Percentiles rank a stretch among this genome's conserved stretches.
Evolutionary conservation across 768 basidiomycete genomes (phyloP).

Genomic region (Boletus rubescentipes): DNA sequence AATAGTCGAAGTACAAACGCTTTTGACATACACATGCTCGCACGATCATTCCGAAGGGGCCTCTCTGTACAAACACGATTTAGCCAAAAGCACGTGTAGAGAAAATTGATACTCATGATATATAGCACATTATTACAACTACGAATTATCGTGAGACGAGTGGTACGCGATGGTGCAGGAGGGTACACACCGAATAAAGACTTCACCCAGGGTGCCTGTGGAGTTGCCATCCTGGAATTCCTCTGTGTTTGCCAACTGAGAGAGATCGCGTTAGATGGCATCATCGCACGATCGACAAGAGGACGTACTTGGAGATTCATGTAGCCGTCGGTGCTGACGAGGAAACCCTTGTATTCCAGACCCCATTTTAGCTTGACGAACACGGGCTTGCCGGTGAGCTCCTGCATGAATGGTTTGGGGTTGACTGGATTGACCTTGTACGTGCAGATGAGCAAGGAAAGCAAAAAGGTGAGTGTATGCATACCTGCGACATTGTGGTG

Average conservation of each 20-base stretch:
- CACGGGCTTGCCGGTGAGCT: conserved; percentile 95
- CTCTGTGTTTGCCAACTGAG: conserved; percentile 95
- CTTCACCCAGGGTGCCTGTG: conserved; percentile 96
- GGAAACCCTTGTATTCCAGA: conserved; percentile 97
- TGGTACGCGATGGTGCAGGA: neutral
- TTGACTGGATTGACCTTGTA: conserved; percentile 89
- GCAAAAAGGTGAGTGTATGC: neutral
- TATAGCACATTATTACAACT: conserved; percentile 97
- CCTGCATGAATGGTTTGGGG: conserved; percentile 98
- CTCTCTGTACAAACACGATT: conserved; percentile 59
- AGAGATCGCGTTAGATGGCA: neutral
- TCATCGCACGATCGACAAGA: neutral
- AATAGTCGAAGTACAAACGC: conserved; percentile 6
- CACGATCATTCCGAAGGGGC: conserved; percentile 51
- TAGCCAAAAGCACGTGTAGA: conserved; percentile 8
- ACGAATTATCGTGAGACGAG: conserved; percentile 11
- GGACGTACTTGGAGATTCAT: conserved; percentile 92
- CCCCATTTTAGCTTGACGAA: conserved; percentile 98
- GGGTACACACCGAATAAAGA: conserved; percentile 85
- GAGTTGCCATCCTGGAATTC: conserved; percentile 96
- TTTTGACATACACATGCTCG: conserved; percentile 6
- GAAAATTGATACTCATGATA: conserved; percentile 67
- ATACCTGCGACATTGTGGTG: conserved; percentile 20
- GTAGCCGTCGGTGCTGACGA: conserved; percentile 98
- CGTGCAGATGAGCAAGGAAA: conserved; percentile 10